A percentile compares a stretch with the other conserved stretches of the same genome.
Conservation (phyloP, 1,284 basidiomycete genomes). For the Xanthoconium separans region DNA sequence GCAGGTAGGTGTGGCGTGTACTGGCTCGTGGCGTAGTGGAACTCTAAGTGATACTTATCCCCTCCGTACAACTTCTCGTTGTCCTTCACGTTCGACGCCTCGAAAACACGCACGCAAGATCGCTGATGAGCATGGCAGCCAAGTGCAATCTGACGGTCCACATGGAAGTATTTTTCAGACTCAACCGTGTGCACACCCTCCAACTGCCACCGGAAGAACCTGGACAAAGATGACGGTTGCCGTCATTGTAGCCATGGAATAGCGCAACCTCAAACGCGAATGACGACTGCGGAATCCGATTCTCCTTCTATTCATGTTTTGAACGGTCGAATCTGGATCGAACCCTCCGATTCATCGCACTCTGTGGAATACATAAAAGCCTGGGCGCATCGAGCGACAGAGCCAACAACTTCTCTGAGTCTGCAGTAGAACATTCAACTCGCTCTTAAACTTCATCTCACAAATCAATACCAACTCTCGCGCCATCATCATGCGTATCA, state of each 20-base stretch:
- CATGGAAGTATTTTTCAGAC: background rate
- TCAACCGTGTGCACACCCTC: background rate
- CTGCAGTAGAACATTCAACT: too few species aligned
- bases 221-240: background rate
- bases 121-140: background rate
- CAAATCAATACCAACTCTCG: background rate
- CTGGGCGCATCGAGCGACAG: background rate
- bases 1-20: background rate
- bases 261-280: background rate
- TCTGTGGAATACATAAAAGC: conserved; percentile 11
- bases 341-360: background rate
- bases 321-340: background rate
- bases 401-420: background rate
- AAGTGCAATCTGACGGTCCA: background rate
- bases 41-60: too few species aligned
- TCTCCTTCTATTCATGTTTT: background rate
- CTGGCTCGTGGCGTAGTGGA: too few species aligned
- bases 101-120: background rate
- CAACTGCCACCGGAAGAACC: background rate
- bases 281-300: conserved; percentile 8
- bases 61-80: too few species aligned
- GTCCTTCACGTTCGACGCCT: too few species aligned
- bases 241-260: background rate
- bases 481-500: conserved; percentile 12
- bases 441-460: background rate